These are phyloP conservation scores for Linnemannia zychae DNA, from an alignment of 192 early-diverging fungal species.

Conservation along the genomic window DNA sequence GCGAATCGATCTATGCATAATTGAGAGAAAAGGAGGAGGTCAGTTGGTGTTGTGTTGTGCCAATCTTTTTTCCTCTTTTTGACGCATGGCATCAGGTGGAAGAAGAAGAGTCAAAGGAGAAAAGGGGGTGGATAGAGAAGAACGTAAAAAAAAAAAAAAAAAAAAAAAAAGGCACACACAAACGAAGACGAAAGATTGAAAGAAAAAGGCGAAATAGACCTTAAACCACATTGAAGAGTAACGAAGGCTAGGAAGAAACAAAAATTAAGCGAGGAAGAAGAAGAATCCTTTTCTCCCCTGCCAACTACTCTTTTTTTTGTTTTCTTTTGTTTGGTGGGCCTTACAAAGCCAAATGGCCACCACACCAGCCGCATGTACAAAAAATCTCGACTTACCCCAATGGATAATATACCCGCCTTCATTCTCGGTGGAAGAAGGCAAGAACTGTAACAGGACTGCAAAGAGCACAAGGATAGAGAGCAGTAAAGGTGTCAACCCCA, in stretches of 20 bases:
- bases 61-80: not conserved
- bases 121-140: not conserved
- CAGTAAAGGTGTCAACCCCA: constrained; percentile 27
- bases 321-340: not conserved
- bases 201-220: too few relatives aligned
- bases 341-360: not conserved
- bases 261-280: not conserved
- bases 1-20: constrained; percentile 27
- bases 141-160: not conserved
- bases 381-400: constrained; percentile 28
- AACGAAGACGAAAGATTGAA: not conserved
- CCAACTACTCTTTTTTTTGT: not conserved
- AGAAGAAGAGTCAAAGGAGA: not conserved
- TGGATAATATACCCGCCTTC: constrained; percentile 20
- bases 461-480: constrained; percentile 35
- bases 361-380: not conserved
- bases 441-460: constrained; percentile 24
- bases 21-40: not conserved
- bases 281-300: constrained; percentile 4
- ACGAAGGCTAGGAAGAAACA: not conserved
- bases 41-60: not conserved
- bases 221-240: not conserved
- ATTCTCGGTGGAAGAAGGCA: constrained; percentile 12
- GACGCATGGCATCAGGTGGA: not conserved
- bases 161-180: not conserved